phyloP scores from a whole-genome alignment of 1,284 basidiomycete species.

The Fomitopsis betulina region DNA sequence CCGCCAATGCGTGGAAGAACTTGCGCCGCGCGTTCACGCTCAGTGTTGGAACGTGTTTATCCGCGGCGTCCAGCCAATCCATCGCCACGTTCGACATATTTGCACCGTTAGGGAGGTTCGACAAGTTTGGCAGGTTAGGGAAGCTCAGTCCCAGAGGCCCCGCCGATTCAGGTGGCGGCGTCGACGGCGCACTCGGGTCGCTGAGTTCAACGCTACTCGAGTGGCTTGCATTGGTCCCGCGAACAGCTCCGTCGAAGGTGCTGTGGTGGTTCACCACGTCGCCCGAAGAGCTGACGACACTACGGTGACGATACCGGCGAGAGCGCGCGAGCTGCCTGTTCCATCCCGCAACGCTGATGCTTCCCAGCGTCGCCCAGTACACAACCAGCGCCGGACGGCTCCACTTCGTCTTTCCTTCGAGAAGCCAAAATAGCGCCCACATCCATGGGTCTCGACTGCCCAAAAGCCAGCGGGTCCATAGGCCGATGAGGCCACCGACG shows the following conservation, averaged over 20 bases:
- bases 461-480: constrained; percentile 91
- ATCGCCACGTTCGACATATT: constrained; percentile 64
- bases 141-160: constrained; percentile 42
- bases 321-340: constrained; percentile 80
- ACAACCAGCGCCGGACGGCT: constrained; percentile 74
- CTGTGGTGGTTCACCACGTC: constrained; percentile 11
- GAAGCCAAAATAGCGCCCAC: constrained; percentile 75
- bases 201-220: constrained; percentile 11
- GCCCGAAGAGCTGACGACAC: constrained; percentile 21
- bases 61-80: constrained; percentile 81
- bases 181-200: constrained; percentile 22
- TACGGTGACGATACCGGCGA: constrained; percentile 56
- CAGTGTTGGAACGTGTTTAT: constrained; percentile 85
- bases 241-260: constrained; percentile 12
- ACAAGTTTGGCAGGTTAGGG: constrained; percentile 47
- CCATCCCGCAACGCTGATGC: constrained; percentile 90
- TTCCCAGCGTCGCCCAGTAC: constrained; percentile 84
- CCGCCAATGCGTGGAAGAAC: constrained; percentile 95
- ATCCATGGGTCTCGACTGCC: constrained; percentile 85
- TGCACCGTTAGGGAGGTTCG: constrained; percentile 34
- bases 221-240: constrained; percentile 8
- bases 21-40: constrained; percentile 94
- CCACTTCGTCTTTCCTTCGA: constrained; percentile 78
- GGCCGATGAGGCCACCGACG: constrained; percentile 82
- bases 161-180: constrained; percentile 19